Evolutionary conservation across 495 filamentous ascomycete genomes (phyloP).

Genomic region (Neurospora terricola): DNA sequence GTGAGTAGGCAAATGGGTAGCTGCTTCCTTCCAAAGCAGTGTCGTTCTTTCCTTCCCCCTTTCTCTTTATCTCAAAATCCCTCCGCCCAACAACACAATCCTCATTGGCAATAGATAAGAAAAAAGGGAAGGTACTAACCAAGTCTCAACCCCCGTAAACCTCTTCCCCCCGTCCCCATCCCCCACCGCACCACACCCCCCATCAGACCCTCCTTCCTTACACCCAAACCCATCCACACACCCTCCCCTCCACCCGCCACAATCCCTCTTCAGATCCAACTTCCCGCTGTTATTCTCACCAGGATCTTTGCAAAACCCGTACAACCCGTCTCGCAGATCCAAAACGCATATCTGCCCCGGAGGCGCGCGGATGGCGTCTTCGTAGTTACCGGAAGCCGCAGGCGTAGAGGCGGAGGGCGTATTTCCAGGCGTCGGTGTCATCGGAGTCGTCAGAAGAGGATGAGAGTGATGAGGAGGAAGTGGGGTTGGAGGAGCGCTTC

Average conservation of each 20-base stretch:
- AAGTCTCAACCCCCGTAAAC: not conserved
- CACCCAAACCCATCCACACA: not conserved
- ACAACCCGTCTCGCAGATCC: not conserved
- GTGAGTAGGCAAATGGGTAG: not conserved
- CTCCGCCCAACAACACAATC: too few species aligned
- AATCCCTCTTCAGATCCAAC: not conserved
- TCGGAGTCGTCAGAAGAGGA: not conserved
- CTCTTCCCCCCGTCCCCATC: not conserved
- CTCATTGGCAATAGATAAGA: too few species aligned
- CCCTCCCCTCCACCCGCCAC: not conserved
- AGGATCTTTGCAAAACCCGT: not conserved
- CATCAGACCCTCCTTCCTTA: not conserved
- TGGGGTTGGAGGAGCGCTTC: not conserved
- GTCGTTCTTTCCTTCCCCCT: not conserved
- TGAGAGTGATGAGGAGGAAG: not conserved
- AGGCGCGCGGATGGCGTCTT: not conserved
- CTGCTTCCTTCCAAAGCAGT: not conserved
- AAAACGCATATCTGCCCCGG: not conserved
- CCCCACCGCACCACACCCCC: not conserved
- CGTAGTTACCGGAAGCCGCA: not conserved
- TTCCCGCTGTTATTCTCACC: not conserved
- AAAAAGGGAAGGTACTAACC: not conserved
- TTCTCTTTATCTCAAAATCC: not conserved
- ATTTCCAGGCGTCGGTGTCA: not conserved
- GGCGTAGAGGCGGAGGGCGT: not conserved